Evolutionary conservation across 192 early-diverging fungal genomes (phyloP), one percentile per base, ranked within the genome.

Genomic region (Umbelopsis vinacea): DNA sequence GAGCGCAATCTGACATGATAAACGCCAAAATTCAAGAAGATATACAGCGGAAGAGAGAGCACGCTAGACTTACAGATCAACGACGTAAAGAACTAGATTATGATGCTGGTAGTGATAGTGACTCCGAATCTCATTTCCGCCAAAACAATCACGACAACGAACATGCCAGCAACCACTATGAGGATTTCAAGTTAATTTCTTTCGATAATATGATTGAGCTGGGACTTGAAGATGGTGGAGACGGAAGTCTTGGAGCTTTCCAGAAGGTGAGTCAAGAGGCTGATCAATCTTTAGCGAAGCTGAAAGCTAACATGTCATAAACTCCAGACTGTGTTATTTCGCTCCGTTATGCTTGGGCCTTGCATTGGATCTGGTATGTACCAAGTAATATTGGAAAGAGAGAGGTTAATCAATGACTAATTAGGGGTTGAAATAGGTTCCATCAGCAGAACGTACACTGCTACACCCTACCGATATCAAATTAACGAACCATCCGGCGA

Each of bases 361-460:
- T 72, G 71, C 53, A 45, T 83, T 21, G 75, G 79, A n/a, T 72
- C 52, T 63, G 75, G 75, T 74, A 19, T 17, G 57, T 63, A 33
- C 8, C 11, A 17, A 19, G 6, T 10, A 14, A 22, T 22, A 10
- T 12, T 14, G 22, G 2, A 23, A 4, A 54, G 23, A 8, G 23
- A 26, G 10, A 26, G 22, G 10, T 23, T 10, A 29, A 54, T 6
- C 9, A 26, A 24, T 54, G 26, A 54, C 8, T 54, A 23, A 71
- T 2, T 4, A 4, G 70, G 70, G 43, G 74, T 71, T 21, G 57
- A 68, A 12, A 69, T 76, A 40, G 79, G 82, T 12, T 26, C 77
- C 14, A 53, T 83, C 14, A 77, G 79, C 53, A 68, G 71, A 46
- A 83, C 82, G 0, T 80, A 81, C 45, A 76, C 79, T 9, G 82